Evolutionary conservation across 106 monocot genomes (phyloP), one percentile per base, ranked within the genome.

Genomic region (Chionographis japonica): DNA sequence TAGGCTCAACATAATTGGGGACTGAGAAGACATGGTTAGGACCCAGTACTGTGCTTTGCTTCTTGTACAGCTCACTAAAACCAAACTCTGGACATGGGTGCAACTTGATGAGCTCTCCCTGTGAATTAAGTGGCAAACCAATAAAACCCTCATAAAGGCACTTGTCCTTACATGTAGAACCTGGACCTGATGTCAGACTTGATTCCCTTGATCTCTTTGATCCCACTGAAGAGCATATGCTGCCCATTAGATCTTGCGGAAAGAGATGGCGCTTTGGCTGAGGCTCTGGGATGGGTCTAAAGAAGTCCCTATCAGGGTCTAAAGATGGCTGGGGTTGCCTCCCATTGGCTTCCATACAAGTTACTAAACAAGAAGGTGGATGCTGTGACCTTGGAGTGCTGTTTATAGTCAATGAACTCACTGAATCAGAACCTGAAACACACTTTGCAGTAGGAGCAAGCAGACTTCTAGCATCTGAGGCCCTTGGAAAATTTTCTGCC

Each of bases 61-160:
- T 78, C 68, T 62, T 72, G 71, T 37, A 58, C 17, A 74, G 4
- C 43, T 80, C 62, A n/a, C 54, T 55, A 54, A 60, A 72, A 56
- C 68, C 72, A 73, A 67, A 66, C 14, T 74, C 79, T 40, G 54
- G 13, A 62, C 74, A 63, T 53, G 81, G 60, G 56, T 79, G 66
- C 63, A 78, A 64, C 58, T 82, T 67, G 59, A 85, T 84, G 37
- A 87, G 60, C 52, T 91, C 91, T 36, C 94, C 90, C 50, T 83
- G 84, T 14, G 85, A 90, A 68, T 83, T 88, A 58, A 95, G 83
- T 57, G 90, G 94, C 72, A 91, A 77, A 37, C 91, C 85, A 53
- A 75, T 67, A 54, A 77, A 84, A 18, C 65, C 71, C 54, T 76
- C 77, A 40, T 19, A 41, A 3, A 40, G 50, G 40, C 52, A 68